Evolutionary conservation across 352 stramenopile species (phyloP), one percentile per base, ranked within the genome.

Genomic region (Globisporangium echinulatum): DNA sequence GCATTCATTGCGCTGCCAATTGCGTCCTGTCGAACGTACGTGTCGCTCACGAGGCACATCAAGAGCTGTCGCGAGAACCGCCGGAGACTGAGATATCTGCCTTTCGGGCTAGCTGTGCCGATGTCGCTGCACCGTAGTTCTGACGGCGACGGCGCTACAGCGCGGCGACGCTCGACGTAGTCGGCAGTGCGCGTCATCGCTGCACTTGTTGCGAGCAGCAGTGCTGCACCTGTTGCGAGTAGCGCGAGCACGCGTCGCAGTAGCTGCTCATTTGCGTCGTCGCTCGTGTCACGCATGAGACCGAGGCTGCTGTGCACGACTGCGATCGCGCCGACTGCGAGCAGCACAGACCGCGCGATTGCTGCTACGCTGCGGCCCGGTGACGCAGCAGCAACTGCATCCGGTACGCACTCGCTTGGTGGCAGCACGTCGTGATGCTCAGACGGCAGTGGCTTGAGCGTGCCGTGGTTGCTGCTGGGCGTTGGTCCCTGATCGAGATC

Each of bases 241-340:
- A 38, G 49, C 7, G 37, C 59, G 14, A 66, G 25, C 40, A 49
- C 38, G 10, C 44, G 46, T 39, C 58, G 54, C 40, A 66, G 13
- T 19, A 58, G 7, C 7, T 48, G 56, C 13, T 57, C 61, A 25
- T 39, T 56, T 36, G 63, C 61, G 44, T 44, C n/a, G 13, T 66
- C 55, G 15, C 4, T 6, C 15, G 54, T 15, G 15, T 37, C 15
- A 17, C 46, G 56, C 25, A 19, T 58, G 40, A 66, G 7, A 25
- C 50, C 54, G 11, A 61, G 36, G 17, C 47, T 17, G 6, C 25
- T 46, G 33, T 63, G 55, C 15, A 62, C 54, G 17, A 62, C 13
- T 2, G 62, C 49, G 9, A 66, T 58, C 36, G 61, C 46, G n/a
- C 5, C 40, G 14, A 49, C 49, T 33, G 53, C 59, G 19, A 64